phyloP scores from a whole-genome alignment of 495 filamentous ascomycete genomes.

The Aspergillus egyptiacus region DNA sequence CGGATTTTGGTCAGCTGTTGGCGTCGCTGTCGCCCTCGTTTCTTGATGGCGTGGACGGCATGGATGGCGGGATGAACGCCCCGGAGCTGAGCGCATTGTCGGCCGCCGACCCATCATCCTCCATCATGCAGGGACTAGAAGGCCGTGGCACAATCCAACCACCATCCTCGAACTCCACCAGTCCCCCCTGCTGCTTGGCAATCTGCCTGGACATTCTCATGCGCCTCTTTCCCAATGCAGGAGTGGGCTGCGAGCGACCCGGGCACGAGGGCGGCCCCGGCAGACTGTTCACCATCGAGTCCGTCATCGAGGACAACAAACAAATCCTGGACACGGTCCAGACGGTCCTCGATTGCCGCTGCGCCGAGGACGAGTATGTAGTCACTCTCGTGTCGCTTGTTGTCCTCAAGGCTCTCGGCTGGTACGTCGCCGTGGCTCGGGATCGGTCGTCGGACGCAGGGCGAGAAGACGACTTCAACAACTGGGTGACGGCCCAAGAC shows the following conservation, averaged over 20 bases:
- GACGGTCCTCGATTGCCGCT: conserved; percentile 22
- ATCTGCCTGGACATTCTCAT: neutral
- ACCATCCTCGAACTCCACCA: neutral
- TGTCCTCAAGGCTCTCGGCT: conserved; percentile 25
- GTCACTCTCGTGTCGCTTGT: conserved; percentile 24
- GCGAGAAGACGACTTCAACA: neutral
- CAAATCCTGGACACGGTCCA: conserved; percentile 19
- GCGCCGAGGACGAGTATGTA: conserved; percentile 23
- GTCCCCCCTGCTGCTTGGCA: neutral
- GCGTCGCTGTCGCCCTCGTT: neutral
- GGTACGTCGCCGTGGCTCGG: conserved; percentile 21
- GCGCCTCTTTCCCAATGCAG: conserved; percentile 5
- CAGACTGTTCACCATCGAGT: conserved; percentile 15
- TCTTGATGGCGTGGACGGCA: neutral
- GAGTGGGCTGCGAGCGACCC: neutral
- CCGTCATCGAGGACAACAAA: conserved; percentile 23
- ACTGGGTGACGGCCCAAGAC: neutral
- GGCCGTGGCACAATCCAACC: neutral
- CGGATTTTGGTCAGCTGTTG: neutral
- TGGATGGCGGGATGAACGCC: neutral
- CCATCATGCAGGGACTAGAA: neutral
- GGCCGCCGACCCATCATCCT: neutral
- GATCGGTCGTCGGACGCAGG: neutral
- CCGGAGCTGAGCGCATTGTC: neutral
- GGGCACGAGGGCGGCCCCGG: neutral